Conservation (phyloP, 805 yeast genomes). For the Cyberlindnera americana region DNA sequence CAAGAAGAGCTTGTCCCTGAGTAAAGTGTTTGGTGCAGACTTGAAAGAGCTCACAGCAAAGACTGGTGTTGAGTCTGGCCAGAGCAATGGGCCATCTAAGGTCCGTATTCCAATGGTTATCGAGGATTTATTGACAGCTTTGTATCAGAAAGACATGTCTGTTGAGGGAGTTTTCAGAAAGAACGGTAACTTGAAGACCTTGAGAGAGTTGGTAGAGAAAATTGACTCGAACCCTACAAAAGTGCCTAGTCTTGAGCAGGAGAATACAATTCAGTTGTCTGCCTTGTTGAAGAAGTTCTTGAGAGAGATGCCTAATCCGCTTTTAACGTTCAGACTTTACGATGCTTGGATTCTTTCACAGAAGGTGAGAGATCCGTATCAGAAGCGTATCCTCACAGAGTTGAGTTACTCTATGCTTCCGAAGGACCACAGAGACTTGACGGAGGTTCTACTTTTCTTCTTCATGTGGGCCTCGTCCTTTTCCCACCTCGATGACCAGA, state of each 20-base stretch:
- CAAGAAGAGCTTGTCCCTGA: constrained; percentile 15
- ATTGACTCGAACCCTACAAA: constrained; percentile 72
- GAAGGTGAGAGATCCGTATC: constrained; percentile 41
- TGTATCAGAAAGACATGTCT: constrained; percentile 89
- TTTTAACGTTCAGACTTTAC: constrained; percentile 71
- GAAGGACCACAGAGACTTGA: constrained; percentile 70
- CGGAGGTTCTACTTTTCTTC: constrained; percentile 82
- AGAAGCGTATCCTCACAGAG: constrained; percentile 53
- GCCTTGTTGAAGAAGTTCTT: constrained; percentile 88
- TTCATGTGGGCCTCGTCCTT: constrained; percentile 95
- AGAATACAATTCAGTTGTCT: constrained; percentile 87
- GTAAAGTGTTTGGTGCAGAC: constrained; percentile 74
- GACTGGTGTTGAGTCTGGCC: constrained; percentile 78
- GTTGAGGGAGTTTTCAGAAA: constrained; percentile 95
- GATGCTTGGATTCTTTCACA: constrained; percentile 76
- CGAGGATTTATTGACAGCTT: constrained; percentile 79
- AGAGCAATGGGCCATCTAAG: constrained; percentile 79
- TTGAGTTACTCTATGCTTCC: constrained; percentile 77
- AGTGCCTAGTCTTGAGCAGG: constrained; percentile 66
- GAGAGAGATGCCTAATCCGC: constrained; percentile 89
- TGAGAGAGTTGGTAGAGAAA: constrained; percentile 66
- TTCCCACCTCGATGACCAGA: constrained; percentile 85
- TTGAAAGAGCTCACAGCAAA: constrained; percentile 61
- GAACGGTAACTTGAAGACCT: constrained; percentile 87
- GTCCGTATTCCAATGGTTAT: constrained; percentile 79